phyloP scores from a whole-genome alignment of 202 grass and related monocot species.

The Setaria italica region DNA sequence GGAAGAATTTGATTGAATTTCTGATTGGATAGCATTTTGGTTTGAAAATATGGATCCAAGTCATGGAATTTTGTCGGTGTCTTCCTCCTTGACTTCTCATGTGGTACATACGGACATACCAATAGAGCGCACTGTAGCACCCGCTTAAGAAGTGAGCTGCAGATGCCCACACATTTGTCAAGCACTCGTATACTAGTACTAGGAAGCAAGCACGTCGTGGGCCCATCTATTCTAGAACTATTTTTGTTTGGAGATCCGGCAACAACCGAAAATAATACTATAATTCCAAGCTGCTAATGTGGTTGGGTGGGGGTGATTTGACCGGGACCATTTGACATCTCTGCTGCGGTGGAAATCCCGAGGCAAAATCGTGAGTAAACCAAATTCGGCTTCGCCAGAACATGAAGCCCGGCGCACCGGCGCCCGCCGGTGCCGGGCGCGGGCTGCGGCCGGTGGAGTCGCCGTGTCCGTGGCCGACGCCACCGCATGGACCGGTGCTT shows the following conservation, averaged over 20 bases:
- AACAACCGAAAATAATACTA: neutral
- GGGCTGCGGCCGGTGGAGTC: conserved; percentile 43
- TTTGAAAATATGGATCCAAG: neutral
- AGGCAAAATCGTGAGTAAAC: neutral
- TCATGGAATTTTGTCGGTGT: conserved; percentile 1
- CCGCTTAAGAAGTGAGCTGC: conserved; percentile 1
- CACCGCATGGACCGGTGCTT: conserved; percentile 13
- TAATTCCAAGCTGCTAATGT: neutral
- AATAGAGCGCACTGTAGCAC: neutral
- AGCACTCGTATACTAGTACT: conserved; percentile 15
- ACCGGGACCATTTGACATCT: conserved; percentile 53
- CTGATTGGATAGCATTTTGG: neutral
- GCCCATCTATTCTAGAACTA: neutral
- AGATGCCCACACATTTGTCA: neutral
- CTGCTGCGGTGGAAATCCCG: conserved; percentile 42
- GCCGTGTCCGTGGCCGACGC: conserved; percentile 71
- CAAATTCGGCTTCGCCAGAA: neutral
- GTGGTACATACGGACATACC: neutral
- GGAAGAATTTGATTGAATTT: neutral
- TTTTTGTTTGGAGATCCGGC: neutral
- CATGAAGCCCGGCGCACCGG: conserved; percentile 15
- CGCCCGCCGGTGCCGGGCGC: conserved; percentile 3
- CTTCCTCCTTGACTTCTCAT: conserved; percentile 18
- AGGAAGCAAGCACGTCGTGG: conserved; percentile 4
- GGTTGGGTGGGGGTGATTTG: conserved; percentile 37